phyloP scores from a whole-genome alignment of 179 eudicot genomes.

The Vitellaria paradoxa region DNA sequence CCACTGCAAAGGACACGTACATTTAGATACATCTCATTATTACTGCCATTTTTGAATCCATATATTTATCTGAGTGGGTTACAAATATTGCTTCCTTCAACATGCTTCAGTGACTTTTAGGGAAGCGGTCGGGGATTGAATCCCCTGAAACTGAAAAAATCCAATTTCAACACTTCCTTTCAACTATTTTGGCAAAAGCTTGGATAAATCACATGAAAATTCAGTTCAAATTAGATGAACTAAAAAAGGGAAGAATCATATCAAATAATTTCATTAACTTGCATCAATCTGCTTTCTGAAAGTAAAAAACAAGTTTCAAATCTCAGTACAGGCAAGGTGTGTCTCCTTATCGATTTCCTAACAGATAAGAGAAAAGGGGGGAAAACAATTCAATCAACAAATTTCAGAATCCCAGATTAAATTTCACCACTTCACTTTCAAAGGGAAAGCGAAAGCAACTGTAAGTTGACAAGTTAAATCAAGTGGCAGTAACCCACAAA shows the following conservation, averaged over 20 bases:
- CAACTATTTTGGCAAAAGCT: neutral
- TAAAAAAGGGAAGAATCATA: too few relatives aligned
- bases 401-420: neutral
- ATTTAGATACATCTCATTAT: neutral
- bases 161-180: neutral
- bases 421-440: too few relatives aligned
- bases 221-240: neutral
- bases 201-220: neutral
- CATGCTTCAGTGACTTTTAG: neutral
- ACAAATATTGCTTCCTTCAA: neutral
- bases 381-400: neutral
- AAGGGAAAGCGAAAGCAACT: neutral
- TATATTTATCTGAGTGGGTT: too few relatives aligned
- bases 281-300: neutral
- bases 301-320: neutral
- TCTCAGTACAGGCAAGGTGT: neutral
- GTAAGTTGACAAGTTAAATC: too few relatives aligned
- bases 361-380: neutral
- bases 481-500: neutral
- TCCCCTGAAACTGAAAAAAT: neutral
- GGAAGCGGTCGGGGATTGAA: too few relatives aligned
- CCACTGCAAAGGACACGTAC: slow-evolving; percentile 55
- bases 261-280: neutral
- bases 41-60: neutral
- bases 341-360: neutral